Percentiles rank a stretch among this genome's conserved stretches.
Evolutionary conservation across 495 filamentous ascomycete genomes (phyloP).

Genomic region (Penicillium paxilli): DNA sequence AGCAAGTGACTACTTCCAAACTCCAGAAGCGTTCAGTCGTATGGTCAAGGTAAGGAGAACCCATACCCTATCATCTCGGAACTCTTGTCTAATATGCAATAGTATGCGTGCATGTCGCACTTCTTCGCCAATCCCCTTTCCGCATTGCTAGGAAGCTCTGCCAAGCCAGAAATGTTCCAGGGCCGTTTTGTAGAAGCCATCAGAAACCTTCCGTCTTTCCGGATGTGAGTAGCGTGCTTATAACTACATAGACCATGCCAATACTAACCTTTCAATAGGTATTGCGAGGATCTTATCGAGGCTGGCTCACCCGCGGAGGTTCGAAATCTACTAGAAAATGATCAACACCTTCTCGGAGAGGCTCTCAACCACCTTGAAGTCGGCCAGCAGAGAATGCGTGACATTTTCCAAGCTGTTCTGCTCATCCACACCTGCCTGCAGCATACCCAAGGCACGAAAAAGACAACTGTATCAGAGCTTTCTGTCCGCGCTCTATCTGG

Average conservation of each 20-base stretch:
- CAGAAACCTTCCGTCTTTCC: conserved; percentile 79
- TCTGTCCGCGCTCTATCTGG: conserved; percentile 58
- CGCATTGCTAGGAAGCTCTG: conserved; percentile 52
- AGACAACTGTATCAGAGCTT: conserved; percentile 47
- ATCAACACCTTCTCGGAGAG: conserved; percentile 44
- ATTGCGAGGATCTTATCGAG: conserved; percentile 47
- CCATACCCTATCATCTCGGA: background rate
- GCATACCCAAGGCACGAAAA: conserved; percentile 37
- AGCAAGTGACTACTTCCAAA: conserved; percentile 83
- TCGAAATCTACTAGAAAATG: conserved; percentile 51
- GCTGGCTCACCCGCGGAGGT: conserved; percentile 38
- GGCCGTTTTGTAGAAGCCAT: conserved; percentile 70
- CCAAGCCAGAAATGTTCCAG: conserved; percentile 31
- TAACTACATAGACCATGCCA: background rate
- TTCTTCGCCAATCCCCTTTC: conserved; percentile 92
- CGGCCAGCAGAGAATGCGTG: conserved; percentile 42
- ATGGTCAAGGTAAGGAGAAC: conserved; percentile 71
- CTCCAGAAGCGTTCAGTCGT: conserved; percentile 74
- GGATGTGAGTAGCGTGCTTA: conserved; percentile 41
- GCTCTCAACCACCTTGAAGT: conserved; percentile 29
- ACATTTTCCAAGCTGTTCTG: conserved; percentile 47
- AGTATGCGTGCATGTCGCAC: conserved; percentile 95
- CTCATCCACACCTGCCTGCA: conserved; percentile 46
- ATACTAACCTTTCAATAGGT: conserved; percentile 27
- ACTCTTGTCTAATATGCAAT: conserved; percentile 10